phyloP scores from a whole-genome alignment of 257 asterid genomes.

The Scutellaria minor region DNA sequence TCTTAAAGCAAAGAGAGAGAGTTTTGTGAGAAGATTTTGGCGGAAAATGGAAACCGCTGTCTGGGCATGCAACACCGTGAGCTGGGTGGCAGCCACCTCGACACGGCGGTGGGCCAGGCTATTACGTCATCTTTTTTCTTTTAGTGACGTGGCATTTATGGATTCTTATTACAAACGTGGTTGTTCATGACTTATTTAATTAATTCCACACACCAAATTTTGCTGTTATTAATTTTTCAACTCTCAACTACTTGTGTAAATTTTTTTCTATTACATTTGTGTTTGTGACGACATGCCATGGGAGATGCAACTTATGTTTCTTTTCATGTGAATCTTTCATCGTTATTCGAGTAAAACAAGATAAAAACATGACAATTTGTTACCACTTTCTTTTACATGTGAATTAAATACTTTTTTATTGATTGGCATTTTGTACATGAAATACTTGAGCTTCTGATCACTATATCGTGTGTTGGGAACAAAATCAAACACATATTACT shows the following conservation, averaged over 20 bases:
- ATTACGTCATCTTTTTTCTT: background rate
- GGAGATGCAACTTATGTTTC: background rate
- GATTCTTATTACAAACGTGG: background rate
- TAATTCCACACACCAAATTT: no score
- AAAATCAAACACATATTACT: no score
- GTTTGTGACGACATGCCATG: background rate
- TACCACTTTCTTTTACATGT: background rate
- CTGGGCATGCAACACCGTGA: conserved; percentile 44
- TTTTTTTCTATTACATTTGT: no score
- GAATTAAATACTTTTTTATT: no score
- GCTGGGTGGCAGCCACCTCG: conserved; percentile 44
- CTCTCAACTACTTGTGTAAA: no score
- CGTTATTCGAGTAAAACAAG: background rate
- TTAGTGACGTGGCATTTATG: background rate
- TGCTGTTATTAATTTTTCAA: no score
- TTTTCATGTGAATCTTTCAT: background rate
- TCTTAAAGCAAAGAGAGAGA: background rate
- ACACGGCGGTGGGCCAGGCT: conserved; percentile 22
- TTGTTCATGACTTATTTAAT: no score
- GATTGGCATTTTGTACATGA: no score
- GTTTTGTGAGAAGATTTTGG: conserved; percentile 6
- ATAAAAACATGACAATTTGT: background rate
- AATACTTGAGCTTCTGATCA: no score
- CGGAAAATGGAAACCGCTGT: conserved; percentile 39
- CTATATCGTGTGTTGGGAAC: no score